Percentiles rank a stretch among this genome's conserved stretches.
Evolutionary conservation across 1,284 basidiomycete species (phyloP).

Genomic region (Trametes polyzona): DNA sequence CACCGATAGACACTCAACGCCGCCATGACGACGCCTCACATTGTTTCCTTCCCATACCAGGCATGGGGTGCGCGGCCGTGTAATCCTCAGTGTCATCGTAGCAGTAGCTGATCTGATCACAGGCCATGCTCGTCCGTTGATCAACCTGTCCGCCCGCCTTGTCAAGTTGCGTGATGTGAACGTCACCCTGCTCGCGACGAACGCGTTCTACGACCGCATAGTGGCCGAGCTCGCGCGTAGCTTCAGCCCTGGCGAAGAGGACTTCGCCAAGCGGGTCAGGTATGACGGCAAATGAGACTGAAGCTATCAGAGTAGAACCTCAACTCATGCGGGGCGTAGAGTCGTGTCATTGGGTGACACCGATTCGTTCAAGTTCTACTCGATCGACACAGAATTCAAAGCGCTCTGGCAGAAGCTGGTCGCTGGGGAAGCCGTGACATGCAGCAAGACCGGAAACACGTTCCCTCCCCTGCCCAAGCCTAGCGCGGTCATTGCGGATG

Average conservation of each 20-base stretch:
- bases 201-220: constrained; percentile 5
- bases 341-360: not conserved
- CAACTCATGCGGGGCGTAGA: too few relatives aligned
- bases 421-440: not conserved
- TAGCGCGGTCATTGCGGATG: constrained; percentile 1
- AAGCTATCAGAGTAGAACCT: too few relatives aligned
- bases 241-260: constrained; percentile 9
- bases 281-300: too few relatives aligned
- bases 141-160: not conserved
- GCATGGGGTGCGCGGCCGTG: not conserved
- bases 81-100: not conserved
- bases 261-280: constrained; percentile 1
- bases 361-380: not conserved
- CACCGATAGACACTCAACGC: too few relatives aligned
- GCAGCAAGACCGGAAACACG: not conserved
- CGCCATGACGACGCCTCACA: too few relatives aligned
- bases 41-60: not conserved
- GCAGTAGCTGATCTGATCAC: not conserved
- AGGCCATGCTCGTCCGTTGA: constrained; percentile 6
- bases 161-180: not conserved
- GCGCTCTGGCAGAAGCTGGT: not conserved
- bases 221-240: constrained; percentile 10
- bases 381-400: not conserved
- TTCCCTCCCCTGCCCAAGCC: not conserved
- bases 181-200: constrained; percentile 11